These are phyloP conservation scores for Stentor roeselii DNA, from an alignment of 73 alveolate species.

Conservation along the genomic window DNA sequence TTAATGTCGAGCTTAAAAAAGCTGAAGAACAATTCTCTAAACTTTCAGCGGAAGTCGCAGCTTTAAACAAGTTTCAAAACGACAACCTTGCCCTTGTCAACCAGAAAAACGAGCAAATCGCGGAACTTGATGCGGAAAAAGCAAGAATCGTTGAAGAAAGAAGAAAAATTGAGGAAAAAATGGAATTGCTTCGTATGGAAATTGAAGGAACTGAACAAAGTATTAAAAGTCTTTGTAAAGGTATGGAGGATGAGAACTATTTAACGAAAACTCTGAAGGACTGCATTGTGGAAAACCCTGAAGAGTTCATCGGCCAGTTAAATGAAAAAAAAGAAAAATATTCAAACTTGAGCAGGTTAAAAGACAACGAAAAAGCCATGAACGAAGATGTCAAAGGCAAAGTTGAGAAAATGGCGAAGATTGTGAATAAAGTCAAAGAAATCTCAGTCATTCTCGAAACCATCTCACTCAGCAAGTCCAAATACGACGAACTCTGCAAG, in stretches of 20 bases:
- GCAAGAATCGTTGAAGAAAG: slow-evolving; percentile 8
- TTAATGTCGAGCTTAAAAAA: not conserved
- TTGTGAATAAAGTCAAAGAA: not conserved
- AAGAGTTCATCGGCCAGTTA: not conserved
- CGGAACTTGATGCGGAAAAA: slow-evolving; percentile 2
- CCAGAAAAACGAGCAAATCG: not conserved
- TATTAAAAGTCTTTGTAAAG: too few species aligned
- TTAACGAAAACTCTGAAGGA: not conserved
- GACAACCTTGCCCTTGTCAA: not conserved
- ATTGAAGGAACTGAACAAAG: not conserved
- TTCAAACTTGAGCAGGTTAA: too few species aligned
- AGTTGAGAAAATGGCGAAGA: not conserved
- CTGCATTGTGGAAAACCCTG: not conserved
- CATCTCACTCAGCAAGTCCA: not conserved
- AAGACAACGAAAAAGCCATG: not conserved
- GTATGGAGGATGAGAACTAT: not conserved
- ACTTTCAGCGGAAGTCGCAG: not conserved
- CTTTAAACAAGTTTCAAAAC: not conserved
- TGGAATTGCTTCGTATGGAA: not conserved
- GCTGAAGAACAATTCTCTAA: not conserved
- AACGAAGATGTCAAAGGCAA: not conserved
- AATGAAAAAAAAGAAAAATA: not conserved
- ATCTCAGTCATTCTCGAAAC: not conserved
- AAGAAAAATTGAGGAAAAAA: not conserved
- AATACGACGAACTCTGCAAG: not conserved